Evolutionary conservation across 306 rosid species (phyloP).

Genomic region (Biancaea sappan): DNA sequence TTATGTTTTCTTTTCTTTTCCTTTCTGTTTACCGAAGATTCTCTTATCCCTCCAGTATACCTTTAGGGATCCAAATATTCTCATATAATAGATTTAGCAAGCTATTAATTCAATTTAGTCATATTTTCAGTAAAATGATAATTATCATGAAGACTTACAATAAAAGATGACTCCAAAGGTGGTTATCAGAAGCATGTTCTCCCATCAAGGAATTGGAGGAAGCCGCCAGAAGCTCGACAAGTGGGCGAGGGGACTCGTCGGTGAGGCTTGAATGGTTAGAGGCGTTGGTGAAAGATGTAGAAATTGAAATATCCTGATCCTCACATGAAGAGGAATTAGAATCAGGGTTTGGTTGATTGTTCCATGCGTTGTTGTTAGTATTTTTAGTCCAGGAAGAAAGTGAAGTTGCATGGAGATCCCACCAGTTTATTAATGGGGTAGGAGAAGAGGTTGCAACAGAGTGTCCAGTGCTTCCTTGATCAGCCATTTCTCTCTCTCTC

Average conservation of each 20-base stretch:
- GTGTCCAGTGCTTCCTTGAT: slow-evolving; percentile 59
- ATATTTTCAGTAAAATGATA: not conserved
- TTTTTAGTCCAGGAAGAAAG: slow-evolving; percentile 54
- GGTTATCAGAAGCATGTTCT: slow-evolving; percentile 69
- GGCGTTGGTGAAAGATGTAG: slow-evolving; percentile 80
- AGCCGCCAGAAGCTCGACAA: slow-evolving; percentile 48
- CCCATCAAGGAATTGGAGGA: slow-evolving; percentile 56
- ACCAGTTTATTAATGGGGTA: slow-evolving; percentile 60
- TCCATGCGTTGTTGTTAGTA: slow-evolving; percentile 46
- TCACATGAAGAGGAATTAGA: slow-evolving; percentile 74
- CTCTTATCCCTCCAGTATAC: too few relatives aligned
- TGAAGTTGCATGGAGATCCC: slow-evolving; percentile 60
- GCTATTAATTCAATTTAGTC: not conserved
- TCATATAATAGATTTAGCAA: not conserved
- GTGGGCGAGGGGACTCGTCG: slow-evolving; percentile 61
- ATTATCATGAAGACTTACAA: slow-evolving; percentile 50
- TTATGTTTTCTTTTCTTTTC: too few relatives aligned
- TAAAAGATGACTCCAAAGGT: slow-evolving; percentile 79
- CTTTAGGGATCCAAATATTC: not conserved
- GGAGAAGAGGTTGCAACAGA: slow-evolving; percentile 59
- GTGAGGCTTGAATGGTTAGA: slow-evolving; percentile 82
- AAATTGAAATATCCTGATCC: slow-evolving; percentile 64
- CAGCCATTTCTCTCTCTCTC: slow-evolving; percentile 46
- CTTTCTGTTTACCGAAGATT: too few relatives aligned
- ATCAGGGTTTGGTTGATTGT: slow-evolving; percentile 55